These are phyloP conservation scores for Microbotryomycetes sp. DNA, from an alignment of 1,284 basidiomycete genomes.

Conservation along the genomic window DNA sequence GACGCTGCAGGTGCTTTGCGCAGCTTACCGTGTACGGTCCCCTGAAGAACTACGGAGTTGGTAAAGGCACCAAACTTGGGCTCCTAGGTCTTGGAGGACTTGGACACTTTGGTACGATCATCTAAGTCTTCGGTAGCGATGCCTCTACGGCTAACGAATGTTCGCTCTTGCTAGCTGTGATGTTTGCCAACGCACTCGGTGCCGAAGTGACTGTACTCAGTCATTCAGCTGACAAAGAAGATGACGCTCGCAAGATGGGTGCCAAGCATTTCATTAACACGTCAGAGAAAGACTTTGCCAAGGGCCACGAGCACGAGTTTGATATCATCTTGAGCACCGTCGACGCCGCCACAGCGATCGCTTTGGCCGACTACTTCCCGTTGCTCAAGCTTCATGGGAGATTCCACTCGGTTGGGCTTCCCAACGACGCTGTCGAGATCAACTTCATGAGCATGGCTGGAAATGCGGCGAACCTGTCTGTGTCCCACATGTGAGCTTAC, in stretches of 20 bases:
- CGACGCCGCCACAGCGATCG: slow-evolving; percentile 40
- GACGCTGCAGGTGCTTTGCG: too few species aligned
- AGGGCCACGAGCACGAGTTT: slow-evolving; percentile 48
- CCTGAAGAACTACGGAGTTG: slow-evolving; percentile 46
- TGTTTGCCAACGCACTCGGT: slow-evolving; percentile 56
- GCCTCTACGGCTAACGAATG: neutral
- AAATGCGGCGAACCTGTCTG: slow-evolving; percentile 46
- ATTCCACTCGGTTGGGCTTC: slow-evolving; percentile 54
- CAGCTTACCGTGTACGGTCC: slow-evolving; percentile 50
- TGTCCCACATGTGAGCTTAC: slow-evolving; percentile 54
- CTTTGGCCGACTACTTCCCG: slow-evolving; percentile 48
- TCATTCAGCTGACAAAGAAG: slow-evolving; percentile 43
- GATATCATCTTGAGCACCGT: slow-evolving; percentile 58
- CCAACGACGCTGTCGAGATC: slow-evolving; percentile 49
- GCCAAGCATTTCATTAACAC: slow-evolving; percentile 50
- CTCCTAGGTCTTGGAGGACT: slow-evolving; percentile 44
- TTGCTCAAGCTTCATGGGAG: slow-evolving; percentile 53
- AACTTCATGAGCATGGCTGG: slow-evolving; percentile 44
- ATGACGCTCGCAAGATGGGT: slow-evolving; percentile 44
- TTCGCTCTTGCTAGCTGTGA: slow-evolving; percentile 44
- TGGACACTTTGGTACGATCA: slow-evolving; percentile 40
- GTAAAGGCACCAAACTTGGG: slow-evolving; percentile 44
- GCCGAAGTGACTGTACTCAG: slow-evolving; percentile 45
- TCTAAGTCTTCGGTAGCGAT: too few species aligned
- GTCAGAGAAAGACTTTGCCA: slow-evolving; percentile 46